phyloP scores from a whole-genome alignment of 2,329 filamentous ascomycete genomes.

The Xylaria polymorpha region DNA sequence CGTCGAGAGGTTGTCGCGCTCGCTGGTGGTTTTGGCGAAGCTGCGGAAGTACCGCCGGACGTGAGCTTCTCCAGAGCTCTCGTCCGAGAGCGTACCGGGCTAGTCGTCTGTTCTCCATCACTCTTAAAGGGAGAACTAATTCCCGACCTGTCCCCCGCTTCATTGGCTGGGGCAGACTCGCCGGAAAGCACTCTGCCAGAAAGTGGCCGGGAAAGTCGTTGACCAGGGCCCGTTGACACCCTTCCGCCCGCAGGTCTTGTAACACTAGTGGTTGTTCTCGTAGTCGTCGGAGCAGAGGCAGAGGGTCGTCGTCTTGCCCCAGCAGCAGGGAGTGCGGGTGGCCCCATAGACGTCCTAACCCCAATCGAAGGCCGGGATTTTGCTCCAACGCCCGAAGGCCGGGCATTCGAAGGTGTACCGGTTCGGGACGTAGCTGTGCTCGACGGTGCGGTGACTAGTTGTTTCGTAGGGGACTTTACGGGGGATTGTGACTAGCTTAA shows the following conservation, averaged over 20 bases:
- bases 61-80: constrained; percentile 65
- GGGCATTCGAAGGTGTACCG: constrained; percentile 70
- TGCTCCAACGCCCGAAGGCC: constrained; percentile 56
- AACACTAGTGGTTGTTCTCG: constrained; percentile 48
- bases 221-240: constrained; percentile 51
- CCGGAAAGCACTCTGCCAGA: constrained; percentile 59
- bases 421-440: constrained; percentile 71
- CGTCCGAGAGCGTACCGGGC: constrained; percentile 63
- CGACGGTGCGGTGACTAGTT: constrained; percentile 66
- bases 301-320: constrained; percentile 59
- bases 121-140: constrained; percentile 62
- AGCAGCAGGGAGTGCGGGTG: constrained; percentile 64
- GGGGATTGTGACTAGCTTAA: constrained; percentile 68
- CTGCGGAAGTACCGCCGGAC: constrained; percentile 47
- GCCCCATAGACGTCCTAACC: constrained; percentile 75
- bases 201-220: constrained; percentile 54
- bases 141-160: constrained; percentile 54
- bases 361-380: constrained; percentile 68
- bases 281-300: constrained; percentile 54
- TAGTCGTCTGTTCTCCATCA: constrained; percentile 63
- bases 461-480: constrained; percentile 83
- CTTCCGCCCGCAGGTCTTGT: constrained; percentile 57
- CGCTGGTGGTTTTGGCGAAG: constrained; percentile 50
- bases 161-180: constrained; percentile 59
- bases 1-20: constrained; percentile 41